phyloP scores from a whole-genome alignment of 495 filamentous ascomycete species.

The Xylaria castorea region DNA sequence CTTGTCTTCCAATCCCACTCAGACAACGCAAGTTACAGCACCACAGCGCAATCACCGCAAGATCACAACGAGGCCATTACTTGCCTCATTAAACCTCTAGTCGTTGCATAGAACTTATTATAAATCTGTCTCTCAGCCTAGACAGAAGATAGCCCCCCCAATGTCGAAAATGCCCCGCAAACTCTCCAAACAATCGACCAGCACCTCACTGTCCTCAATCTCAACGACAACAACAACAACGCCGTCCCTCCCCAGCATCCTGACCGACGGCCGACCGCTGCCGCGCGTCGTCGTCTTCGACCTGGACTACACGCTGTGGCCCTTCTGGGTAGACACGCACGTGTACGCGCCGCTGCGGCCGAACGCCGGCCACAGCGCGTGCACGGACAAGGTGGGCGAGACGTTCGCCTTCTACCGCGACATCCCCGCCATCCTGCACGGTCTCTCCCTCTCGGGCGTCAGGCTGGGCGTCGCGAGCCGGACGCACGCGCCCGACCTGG shows the following conservation, averaged over 20 bases:
- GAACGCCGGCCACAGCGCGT: slow-evolving; percentile 58
- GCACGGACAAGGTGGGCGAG: slow-evolving; percentile 71
- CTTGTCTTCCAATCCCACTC: background rate
- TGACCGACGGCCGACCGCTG: slow-evolving; percentile 79
- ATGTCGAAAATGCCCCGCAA: slow-evolving; percentile 28
- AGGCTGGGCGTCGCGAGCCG: slow-evolving; percentile 80
- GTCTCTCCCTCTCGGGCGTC: slow-evolving; percentile 60
- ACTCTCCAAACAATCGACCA: slow-evolving; percentile 39
- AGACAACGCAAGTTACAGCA: background rate
- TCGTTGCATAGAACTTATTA: background rate
- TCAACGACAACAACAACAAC: background rate
- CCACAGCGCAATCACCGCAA: background rate
- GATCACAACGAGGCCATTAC: background rate
- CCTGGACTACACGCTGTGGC: slow-evolving; percentile 97
- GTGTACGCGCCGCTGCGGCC: slow-evolving; percentile 78
- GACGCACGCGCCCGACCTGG: slow-evolving; percentile 80
- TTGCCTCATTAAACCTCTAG: background rate
- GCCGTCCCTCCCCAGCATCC: slow-evolving; percentile 31
- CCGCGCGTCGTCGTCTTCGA: slow-evolving; percentile 91
- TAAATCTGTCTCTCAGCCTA: background rate
- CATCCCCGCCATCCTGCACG: slow-evolving; percentile 73
- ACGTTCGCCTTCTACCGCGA: slow-evolving; percentile 82
- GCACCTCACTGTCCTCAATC: slow-evolving; percentile 21
- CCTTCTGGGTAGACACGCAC: slow-evolving; percentile 96
- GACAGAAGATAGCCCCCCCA: background rate